Base-by-base conservation (phyloP, 2,329 filamentous ascomycete species). In the Pseudogymnoascus sp. region DNA sequence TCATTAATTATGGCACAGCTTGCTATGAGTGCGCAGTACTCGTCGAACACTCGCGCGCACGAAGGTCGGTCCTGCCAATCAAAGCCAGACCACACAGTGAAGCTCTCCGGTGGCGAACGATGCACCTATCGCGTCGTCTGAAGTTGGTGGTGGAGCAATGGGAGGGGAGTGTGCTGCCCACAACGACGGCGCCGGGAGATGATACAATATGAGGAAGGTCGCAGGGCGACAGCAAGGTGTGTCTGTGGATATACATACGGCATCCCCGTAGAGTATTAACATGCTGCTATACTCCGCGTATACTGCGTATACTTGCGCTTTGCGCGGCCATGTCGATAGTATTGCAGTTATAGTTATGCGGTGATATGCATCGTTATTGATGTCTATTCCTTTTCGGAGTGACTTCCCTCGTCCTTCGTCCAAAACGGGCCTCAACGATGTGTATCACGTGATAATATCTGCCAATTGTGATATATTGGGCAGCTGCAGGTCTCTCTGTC, bases 1-100 rank as follows among this genome's bases (percentile, higher is more conserved):
- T 53, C 46, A 53, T 53, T 19, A 53, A 53, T 53, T 11, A n/a
- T 53, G 26, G 26, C 46, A 53, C 46, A 53, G 46, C 46, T 53
- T 53, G 26, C 14, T 16, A 31, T n/a, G 24, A 31, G 46, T 8
- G n/a, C 46, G 26, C 8, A 19, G 46, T 53, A 10, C 26, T 53
- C 26, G 14, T 33, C 46, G 24, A 31, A 19, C 46, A 53, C 46
- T 31, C n/a, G n/a, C 46, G 26, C 14, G n/a, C 24, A 12, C 26
- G n/a, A 53, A 19, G 46, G 8, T 31, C n/a, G 6, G 26, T 31
- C 46, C 46, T 53, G 4, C 26, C 26, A 53, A 53, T 53, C 26
- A 53, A 53, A 19, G 26, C n/a, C 10, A 46, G 11, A 12, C 19
- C 19, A 24, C 19, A 41, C 7, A 41, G 2, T n/a, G 43, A 50